These are phyloP conservation scores for Neurospora sublineolata DNA, from an alignment of 495 filamentous ascomycete species.

Conservation along the genomic window DNA sequence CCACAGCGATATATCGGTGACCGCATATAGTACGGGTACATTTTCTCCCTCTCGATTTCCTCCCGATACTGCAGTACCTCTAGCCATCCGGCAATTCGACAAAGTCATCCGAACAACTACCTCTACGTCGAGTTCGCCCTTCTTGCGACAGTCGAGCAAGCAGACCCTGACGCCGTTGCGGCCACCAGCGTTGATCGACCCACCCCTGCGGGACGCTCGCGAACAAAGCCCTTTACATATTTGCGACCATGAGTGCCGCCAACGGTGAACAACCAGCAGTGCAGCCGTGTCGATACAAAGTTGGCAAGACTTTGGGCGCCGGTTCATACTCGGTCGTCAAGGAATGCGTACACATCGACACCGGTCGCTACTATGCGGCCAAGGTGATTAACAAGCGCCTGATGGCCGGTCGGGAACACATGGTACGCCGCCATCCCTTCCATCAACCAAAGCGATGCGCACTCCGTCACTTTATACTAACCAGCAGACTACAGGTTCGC, in stretches of 20 bases:
- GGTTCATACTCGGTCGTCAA: conserved; percentile 99
- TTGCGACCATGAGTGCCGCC: conserved; percentile 22
- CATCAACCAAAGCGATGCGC: not conserved
- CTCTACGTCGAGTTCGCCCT: not conserved
- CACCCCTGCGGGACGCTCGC: not conserved
- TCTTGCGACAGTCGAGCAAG: not conserved
- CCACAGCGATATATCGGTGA: not conserved
- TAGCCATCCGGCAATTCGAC: not conserved
- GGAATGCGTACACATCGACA: conserved; percentile 98
- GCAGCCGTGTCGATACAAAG: conserved; percentile 75
- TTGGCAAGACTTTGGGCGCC: conserved; percentile 91
- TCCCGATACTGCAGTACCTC: not conserved
- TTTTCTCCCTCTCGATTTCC: not conserved
- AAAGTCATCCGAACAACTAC: not conserved
- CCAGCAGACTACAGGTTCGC: conserved; percentile 51
- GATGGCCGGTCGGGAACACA: conserved; percentile 96
- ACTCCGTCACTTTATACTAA: not conserved
- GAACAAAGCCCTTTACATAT: not conserved
- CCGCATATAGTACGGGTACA: not conserved
- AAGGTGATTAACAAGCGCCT: conserved; percentile 99
- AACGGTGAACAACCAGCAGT: conserved; percentile 30
- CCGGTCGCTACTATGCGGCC: conserved; percentile 93
- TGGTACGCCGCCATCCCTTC: conserved; percentile 45
- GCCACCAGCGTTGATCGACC: not conserved
- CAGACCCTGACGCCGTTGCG: not conserved